These are phyloP conservation scores for Cladophialophora bantiana DNA, from an alignment of 2,329 filamentous ascomycete genomes.

Conservation along the genomic window DNA sequence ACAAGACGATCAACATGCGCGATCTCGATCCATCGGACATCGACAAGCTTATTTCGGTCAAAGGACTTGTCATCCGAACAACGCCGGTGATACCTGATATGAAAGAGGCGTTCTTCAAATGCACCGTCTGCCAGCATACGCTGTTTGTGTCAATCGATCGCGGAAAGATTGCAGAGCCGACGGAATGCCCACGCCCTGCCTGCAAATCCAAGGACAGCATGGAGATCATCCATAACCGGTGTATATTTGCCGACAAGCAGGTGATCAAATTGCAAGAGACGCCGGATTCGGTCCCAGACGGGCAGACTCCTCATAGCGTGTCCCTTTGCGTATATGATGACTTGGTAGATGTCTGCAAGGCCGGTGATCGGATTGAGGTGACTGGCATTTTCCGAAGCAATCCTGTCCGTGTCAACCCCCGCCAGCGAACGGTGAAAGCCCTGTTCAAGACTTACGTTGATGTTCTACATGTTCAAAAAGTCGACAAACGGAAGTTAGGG, in stretches of 20 bases:
- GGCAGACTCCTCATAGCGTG: constrained; percentile 96
- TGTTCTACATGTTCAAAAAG: constrained; percentile 93
- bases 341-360: constrained; percentile 96
- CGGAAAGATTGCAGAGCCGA: constrained; percentile 95
- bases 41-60: constrained; percentile 93
- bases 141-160: constrained; percentile 91
- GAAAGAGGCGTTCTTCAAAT: constrained; percentile 98
- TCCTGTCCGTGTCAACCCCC: constrained; percentile 90
- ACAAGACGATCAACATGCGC: constrained; percentile 86
- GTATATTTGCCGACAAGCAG: constrained; percentile 94
- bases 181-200: constrained; percentile 79
- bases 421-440: constrained; percentile 89
- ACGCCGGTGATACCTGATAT: constrained; percentile 98
- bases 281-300: constrained; percentile 90
- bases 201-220: constrained; percentile 92
- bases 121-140: constrained; percentile 89
- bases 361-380: constrained; percentile 92
- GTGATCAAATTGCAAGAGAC: constrained; percentile 99
- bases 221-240: constrained; percentile 97
- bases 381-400: constrained; percentile 97
- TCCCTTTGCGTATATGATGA: constrained; percentile 97
- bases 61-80: constrained; percentile 92
- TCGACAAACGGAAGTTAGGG: constrained; percentile 92
- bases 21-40: constrained; percentile 95
- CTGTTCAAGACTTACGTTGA: constrained; percentile 99